Percentiles rank a stretch among this genome's conserved stretches.
Conservation (phyloP, 2,329 filamentous ascomycete species). For the Aspergillus sp. region DNA sequence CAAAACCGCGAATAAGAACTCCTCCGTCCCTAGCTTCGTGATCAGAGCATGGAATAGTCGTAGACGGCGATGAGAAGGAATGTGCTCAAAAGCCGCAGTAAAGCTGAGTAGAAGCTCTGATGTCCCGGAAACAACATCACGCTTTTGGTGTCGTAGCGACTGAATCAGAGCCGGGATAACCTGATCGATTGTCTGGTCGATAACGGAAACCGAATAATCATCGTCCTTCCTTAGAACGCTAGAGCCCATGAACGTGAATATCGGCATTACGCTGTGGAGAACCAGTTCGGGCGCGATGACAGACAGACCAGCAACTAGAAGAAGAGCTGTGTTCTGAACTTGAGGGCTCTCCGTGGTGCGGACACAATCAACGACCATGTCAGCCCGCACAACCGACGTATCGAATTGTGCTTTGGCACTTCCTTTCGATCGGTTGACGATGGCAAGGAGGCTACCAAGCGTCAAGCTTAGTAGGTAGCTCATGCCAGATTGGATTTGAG, state of each 20-base stretch:
- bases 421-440: slow-evolving; percentile 72
- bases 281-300: slow-evolving; percentile 87
- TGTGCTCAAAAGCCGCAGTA: slow-evolving; percentile 92
- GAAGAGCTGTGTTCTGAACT: slow-evolving; percentile 86
- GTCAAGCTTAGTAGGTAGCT: slow-evolving; percentile 87
- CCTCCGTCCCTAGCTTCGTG: slow-evolving; percentile 77
- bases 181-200: slow-evolving; percentile 88
- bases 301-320: slow-evolving; percentile 83
- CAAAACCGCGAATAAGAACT: slow-evolving; percentile 84
- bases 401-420: slow-evolving; percentile 60
- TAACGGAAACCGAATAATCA: slow-evolving; percentile 94
- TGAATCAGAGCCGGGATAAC: slow-evolving; percentile 89
- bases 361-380: slow-evolving; percentile 90
- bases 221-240: slow-evolving; percentile 90
- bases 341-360: slow-evolving; percentile 88
- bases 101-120: slow-evolving; percentile 94
- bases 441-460: slow-evolving; percentile 76
- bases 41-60: slow-evolving; percentile 82
- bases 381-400: slow-evolving; percentile 76
- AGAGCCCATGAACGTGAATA: slow-evolving; percentile 96
- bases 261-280: slow-evolving; percentile 96
- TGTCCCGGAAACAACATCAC: slow-evolving; percentile 75
- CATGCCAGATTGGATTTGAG: slow-evolving; percentile 78
- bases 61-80: slow-evolving; percentile 80
- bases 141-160: slow-evolving; percentile 75